These are phyloP conservation scores for Yueomyces sp. DNA, from an alignment of 1,139 yeast genomes.

Conservation along the genomic window DNA sequence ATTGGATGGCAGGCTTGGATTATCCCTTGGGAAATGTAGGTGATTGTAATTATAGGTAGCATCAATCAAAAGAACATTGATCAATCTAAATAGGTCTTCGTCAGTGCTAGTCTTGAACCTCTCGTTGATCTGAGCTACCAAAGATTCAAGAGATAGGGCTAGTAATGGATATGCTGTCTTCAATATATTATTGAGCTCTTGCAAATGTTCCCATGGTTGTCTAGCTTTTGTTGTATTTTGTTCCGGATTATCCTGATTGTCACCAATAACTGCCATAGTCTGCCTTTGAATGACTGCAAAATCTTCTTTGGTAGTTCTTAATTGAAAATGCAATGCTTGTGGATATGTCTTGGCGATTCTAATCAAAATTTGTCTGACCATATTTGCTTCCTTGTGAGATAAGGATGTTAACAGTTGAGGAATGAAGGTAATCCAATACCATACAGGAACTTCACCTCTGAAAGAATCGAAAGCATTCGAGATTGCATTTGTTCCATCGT, in stretches of 20 bases:
- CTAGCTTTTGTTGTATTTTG: slow-evolving; percentile 22
- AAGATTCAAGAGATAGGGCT: slow-evolving; percentile 84
- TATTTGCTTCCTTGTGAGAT: slow-evolving; percentile 80
- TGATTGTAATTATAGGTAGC: slow-evolving; percentile 84
- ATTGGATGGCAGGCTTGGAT: slow-evolving; percentile 78
- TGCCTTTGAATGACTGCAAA: slow-evolving; percentile 80
- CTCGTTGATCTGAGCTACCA: slow-evolving; percentile 91
- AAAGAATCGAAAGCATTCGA: slow-evolving; percentile 84
- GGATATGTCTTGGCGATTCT: slow-evolving; percentile 94
- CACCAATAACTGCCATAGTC: slow-evolving; percentile 46
- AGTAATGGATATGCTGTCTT: slow-evolving; percentile 93
- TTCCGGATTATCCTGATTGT: slow-evolving; percentile 18
- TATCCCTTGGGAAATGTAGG: slow-evolving; percentile 74
- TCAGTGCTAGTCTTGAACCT: slow-evolving; percentile 91
- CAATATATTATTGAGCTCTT: slow-evolving; percentile 86
- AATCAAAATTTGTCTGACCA: slow-evolving; percentile 77
- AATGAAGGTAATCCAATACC: slow-evolving; percentile 98
- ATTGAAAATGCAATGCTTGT: slow-evolving; percentile 91
- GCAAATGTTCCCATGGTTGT: slow-evolving; percentile 92
- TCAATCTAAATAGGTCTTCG: slow-evolving; percentile 89
- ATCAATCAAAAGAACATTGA: slow-evolving; percentile 84
- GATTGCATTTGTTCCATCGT: slow-evolving; percentile 70
- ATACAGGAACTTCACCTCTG: slow-evolving; percentile 93
- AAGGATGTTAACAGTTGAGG: slow-evolving; percentile 87
- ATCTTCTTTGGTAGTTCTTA: slow-evolving; percentile 91